Base-by-base conservation (phyloP, 2,329 filamentous ascomycete species). In the Botryotinia calthae region DNA sequence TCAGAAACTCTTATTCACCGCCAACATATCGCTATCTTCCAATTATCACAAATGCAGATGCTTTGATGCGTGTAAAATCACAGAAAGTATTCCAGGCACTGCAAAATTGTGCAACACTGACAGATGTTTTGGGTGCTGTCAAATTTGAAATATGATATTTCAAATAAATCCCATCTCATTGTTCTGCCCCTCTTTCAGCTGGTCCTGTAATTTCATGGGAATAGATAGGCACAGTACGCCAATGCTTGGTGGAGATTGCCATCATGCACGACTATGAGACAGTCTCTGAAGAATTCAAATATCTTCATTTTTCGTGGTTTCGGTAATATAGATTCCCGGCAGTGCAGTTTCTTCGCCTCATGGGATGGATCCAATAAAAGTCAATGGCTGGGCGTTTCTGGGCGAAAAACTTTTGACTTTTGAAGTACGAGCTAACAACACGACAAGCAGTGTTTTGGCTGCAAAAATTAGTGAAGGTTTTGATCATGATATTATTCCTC, bases 281-380 rank as follows among this genome's bases (percentile, higher is more conserved):
- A 54, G 48, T 12, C n/a, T 54, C 12, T n/a, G 48, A 54, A 54
- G 46, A 48, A 22, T 48, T 48, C 9, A 4, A 0, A 54, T 8
- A 7, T 16, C n/a, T 12, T n/a, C 5, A n/a, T 54, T 1, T n/a
- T n/a, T n/a, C 0, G 25, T n/a, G 25, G 2, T n/a, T 0, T 2
- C 25, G 48, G 25, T n/a, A 2, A n/a, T 16, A n/a, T 54, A 9
- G 25, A 0, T 54, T 54, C 25, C 25, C 25, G 1, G 25, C 20
- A 48, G 20, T 8, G 20, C 46, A 22, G 25, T 48, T 4, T 22
- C 46, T 48, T 48, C 7, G 3, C 46, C 1, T 48, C 46, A 48
- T 48, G 22, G 22, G 8, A 48, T n/a, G n/a, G 20, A 4, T 48
- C 1, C 20, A 48, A 22, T 42, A 22, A 48, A 48, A 46, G n/a